Conservation (phyloP, 768 basidiomycete genomes). For the Tulasnella calospora region DNA sequence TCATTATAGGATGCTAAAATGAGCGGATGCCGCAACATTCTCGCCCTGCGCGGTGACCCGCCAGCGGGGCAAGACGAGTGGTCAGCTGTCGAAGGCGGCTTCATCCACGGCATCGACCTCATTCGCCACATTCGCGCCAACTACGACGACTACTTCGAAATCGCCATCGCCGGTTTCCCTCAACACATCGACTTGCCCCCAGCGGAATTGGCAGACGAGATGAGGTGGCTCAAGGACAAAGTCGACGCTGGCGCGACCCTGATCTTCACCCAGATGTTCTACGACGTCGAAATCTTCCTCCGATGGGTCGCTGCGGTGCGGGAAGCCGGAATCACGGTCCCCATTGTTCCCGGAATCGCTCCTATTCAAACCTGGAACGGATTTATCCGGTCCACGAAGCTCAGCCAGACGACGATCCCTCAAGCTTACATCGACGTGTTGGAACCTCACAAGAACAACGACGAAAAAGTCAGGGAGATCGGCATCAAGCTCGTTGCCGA, state of each 20-base stretch:
- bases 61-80: conserved; percentile 83
- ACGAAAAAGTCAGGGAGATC: conserved; percentile 85
- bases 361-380: conserved; percentile 79
- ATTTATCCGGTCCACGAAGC: conserved; percentile 73
- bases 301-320: conserved; percentile 67
- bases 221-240: conserved; percentile 84
- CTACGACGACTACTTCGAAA: conserved; percentile 91
- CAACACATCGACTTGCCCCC: conserved; percentile 69
- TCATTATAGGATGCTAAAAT: conserved; percentile 72
- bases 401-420: conserved; percentile 77
- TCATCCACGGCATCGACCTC: conserved; percentile 86
- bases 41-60: conserved; percentile 91
- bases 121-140: conserved; percentile 76
- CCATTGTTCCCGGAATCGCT: conserved; percentile 43
- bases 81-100: conserved; percentile 89
- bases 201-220: conserved; percentile 70
- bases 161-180: conserved; percentile 91
- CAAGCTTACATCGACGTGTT: conserved; percentile 67
- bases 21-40: conserved; percentile 85
- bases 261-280: conserved; percentile 99
- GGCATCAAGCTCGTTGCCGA: conserved; percentile 94
- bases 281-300: conserved; percentile 87
- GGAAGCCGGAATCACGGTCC: conserved; percentile 39
- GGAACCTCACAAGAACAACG: conserved; percentile 84
- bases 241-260: conserved; percentile 84